Evolutionary conservation across 2,329 filamentous ascomycete species (phyloP).

Genomic region (Pseudocercospora crystallina): DNA sequence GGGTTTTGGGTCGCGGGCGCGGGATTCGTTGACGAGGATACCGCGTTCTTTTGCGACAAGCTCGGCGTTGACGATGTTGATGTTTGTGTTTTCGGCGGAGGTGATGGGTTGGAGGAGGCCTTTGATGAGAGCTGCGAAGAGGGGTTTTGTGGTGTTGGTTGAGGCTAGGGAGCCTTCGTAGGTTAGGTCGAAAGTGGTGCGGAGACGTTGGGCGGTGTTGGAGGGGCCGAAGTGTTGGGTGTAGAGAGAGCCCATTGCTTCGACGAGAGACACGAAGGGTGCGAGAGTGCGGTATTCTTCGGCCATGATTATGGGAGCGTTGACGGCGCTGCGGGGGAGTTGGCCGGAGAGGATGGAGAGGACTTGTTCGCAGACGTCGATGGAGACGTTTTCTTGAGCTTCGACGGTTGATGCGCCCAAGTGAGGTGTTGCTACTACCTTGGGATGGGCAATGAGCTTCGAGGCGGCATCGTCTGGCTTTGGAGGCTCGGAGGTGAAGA

Average conservation of each 20-base stretch:
- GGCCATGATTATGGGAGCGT: constrained; percentile 76
- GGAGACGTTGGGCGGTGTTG: constrained; percentile 45
- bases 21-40: constrained; percentile 73
- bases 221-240: constrained; percentile 67
- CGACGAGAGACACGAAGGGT: constrained; percentile 72
- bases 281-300: constrained; percentile 77
- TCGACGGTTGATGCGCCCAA: constrained; percentile 77
- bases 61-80: constrained; percentile 81
- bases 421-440: constrained; percentile 76
- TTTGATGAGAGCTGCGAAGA: constrained; percentile 77
- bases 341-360: constrained; percentile 70
- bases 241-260: constrained; percentile 77
- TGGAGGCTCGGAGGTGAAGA: constrained; percentile 75
- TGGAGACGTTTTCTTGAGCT: constrained; percentile 79
- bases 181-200: constrained; percentile 70
- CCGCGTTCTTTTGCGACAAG: constrained; percentile 75
- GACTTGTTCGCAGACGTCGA: constrained; percentile 80
- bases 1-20: constrained; percentile 56
- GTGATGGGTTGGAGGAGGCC: constrained; percentile 70
- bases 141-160: constrained; percentile 72
- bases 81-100: constrained; percentile 63
- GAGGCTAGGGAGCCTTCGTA: constrained; percentile 74
- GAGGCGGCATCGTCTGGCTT: constrained; percentile 59
- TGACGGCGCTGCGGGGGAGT: constrained; percentile 71
- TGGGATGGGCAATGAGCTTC: constrained; percentile 65